phyloP scores from a whole-genome alignment of 257 asterid species.

The Jaltomata sinuosa region DNA sequence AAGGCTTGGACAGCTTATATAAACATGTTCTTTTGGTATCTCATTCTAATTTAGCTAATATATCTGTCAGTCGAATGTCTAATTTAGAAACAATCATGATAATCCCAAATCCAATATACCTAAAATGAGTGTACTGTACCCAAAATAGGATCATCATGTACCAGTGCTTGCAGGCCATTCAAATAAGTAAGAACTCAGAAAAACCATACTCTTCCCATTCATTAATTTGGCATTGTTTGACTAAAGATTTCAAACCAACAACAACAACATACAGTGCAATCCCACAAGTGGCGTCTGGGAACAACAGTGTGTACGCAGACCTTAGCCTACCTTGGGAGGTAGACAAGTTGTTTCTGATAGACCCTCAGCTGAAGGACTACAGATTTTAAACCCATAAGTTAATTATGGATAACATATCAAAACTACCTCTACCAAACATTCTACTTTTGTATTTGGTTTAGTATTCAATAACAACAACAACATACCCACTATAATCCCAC shows the following conservation, averaged over 20 bases:
- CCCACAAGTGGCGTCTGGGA: too few relatives aligned
- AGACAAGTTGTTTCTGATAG: too few relatives aligned
- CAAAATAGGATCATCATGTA: neutral
- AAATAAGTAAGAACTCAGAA: neutral
- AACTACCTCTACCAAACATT: neutral
- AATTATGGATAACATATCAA: neutral
- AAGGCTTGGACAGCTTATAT: neutral
- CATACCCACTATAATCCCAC: too few relatives aligned
- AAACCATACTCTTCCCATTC: neutral
- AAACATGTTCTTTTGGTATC: neutral
- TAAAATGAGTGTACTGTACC: neutral
- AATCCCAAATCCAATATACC: neutral
- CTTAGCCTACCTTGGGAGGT: too few relatives aligned
- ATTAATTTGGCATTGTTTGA: neutral
- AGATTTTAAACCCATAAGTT: neutral
- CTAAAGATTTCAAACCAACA: neutral
- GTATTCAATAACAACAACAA: too few relatives aligned
- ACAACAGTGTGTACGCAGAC: too few relatives aligned
- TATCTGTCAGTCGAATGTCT: neutral
- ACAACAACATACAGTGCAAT: too few relatives aligned
- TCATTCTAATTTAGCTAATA: neutral
- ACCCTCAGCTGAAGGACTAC: neutral
- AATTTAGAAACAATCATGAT: neutral
- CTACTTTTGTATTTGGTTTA: neutral
- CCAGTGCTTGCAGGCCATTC: neutral